Evolutionary conservation across 495 filamentous ascomycete genomes (phyloP).

Genomic region (Podospora fimiseda): DNA sequence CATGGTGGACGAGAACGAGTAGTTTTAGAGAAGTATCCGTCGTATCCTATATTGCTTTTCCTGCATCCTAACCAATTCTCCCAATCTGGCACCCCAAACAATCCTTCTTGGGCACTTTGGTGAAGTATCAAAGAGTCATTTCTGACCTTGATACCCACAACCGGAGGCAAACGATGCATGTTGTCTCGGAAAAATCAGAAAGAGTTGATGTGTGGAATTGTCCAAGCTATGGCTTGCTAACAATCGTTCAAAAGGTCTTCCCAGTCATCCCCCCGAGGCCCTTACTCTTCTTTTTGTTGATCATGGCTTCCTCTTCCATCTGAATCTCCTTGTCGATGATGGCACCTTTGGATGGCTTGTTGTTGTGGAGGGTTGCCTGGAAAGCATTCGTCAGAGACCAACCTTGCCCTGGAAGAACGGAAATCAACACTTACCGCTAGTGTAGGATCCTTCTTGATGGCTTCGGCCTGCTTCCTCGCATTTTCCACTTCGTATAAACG

Average conservation of each 20-base stretch:
- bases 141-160: too few species aligned
- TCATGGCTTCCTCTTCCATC: slow-evolving; percentile 18
- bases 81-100: too few species aligned
- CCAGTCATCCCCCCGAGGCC: neutral
- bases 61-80: too few species aligned
- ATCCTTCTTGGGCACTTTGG: too few species aligned
- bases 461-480: slow-evolving; percentile 6
- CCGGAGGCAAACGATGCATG: too few species aligned
- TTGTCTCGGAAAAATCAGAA: too few species aligned
- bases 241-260: neutral
- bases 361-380: slow-evolving; percentile 19
- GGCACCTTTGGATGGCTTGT: slow-evolving; percentile 20
- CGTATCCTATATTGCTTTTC: neutral
- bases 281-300: slow-evolving; percentile 17
- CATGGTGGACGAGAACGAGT: slow-evolving; percentile 16
- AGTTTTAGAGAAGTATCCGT: neutral
- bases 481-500: slow-evolving; percentile 2
- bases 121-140: too few species aligned
- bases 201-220: too few species aligned
- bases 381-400: too few species aligned
- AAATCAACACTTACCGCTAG: slow-evolving; percentile 15
- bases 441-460: slow-evolving; percentile 21
- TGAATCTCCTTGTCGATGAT: slow-evolving; percentile 23
- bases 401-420: too few species aligned
- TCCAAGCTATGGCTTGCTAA: too few species aligned